phyloP scores from a whole-genome alignment of 768 basidiomycete genomes.

The Peribolospora kevripleyi region DNA sequence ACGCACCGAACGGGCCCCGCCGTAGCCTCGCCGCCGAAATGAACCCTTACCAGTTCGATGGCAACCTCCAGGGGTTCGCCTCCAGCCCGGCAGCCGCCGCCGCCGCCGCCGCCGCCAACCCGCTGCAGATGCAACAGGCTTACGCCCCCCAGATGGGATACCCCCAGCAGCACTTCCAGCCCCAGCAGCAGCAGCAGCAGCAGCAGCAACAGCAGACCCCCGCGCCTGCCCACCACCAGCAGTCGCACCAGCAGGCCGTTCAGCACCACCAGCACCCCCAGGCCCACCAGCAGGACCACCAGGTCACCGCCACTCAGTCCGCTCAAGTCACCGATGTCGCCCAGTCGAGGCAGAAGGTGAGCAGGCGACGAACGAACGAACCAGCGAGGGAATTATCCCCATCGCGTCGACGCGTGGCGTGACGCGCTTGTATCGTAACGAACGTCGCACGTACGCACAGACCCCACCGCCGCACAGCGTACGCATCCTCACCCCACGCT shows the following conservation, averaged over 20 bases:
- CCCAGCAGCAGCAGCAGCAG: slow-evolving; percentile 2
- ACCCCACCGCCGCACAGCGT: no score
- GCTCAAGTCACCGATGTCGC: not conserved
- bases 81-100: no score
- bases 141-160: no score
- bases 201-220: not conserved
- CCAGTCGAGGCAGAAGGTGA: not conserved
- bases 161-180: not conserved
- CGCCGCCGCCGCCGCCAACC: no score
- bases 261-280: not conserved
- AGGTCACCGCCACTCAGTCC: not conserved
- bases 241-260: not conserved
- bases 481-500: no score
- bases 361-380: not conserved
- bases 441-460: not conserved
- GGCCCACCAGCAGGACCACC: not conserved
- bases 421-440: not conserved
- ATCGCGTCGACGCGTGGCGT: not conserved
- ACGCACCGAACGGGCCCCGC: no score
- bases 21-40: no score
- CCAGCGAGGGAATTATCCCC: not conserved
- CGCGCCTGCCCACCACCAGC: not conserved
- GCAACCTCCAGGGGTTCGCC: no score
- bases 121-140: no score
- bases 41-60: no score